These are phyloP conservation scores for Paxillus rubicundulus DNA, from an alignment of 768 basidiomycete genomes.

Conservation along the genomic window DNA sequence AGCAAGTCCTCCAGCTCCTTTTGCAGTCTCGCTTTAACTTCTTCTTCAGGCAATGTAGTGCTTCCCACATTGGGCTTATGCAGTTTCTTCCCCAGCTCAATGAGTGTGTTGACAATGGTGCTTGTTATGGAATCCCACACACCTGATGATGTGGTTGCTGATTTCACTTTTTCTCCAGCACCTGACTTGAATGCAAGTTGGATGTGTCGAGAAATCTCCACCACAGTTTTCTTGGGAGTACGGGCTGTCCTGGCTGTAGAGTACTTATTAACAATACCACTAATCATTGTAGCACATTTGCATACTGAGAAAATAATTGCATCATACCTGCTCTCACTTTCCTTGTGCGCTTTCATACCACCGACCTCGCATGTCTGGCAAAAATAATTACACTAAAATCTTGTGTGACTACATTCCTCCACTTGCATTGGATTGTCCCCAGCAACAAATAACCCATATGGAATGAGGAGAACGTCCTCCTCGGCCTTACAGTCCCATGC, in stretches of 20 bases:
- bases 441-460: constrained; percentile 26
- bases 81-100: constrained; percentile 10
- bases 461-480: constrained; percentile 14
- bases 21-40: too few relatives aligned
- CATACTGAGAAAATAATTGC: constrained; percentile 33
- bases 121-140: too few relatives aligned
- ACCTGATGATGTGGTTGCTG: neutral
- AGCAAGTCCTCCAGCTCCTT: too few relatives aligned
- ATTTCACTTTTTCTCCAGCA: neutral
- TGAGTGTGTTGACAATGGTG: neutral
- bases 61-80: neutral
- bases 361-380: constrained; percentile 42
- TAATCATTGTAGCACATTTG: neutral
- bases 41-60: too few relatives aligned
- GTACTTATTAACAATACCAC: neutral
- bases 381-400: constrained; percentile 37
- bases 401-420: constrained; percentile 44
- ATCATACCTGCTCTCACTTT: constrained; percentile 40
- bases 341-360: constrained; percentile 30
- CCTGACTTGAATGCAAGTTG: neutral
- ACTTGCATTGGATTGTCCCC: constrained; percentile 44
- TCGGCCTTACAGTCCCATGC: constrained; percentile 29
- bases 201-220: too few relatives aligned
- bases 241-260: too few relatives aligned
- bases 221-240: too few relatives aligned